Evolutionary conservation across 768 basidiomycete genomes (phyloP).

Genomic region (Serendipita sp.): DNA sequence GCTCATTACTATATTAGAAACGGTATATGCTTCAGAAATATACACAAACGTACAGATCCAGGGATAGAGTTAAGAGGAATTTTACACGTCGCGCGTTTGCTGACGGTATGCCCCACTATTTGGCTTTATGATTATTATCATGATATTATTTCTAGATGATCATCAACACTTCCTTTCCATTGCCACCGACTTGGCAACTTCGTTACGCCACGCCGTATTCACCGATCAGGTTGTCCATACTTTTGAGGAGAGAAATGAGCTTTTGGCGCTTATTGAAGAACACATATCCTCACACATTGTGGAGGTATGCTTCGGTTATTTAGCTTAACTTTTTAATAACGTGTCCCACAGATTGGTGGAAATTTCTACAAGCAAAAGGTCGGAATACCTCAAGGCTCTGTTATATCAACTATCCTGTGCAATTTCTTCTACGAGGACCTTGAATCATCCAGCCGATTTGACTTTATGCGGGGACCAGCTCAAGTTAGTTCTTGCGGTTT

Average conservation of each 20-base stretch:
- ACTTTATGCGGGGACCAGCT: slow-evolving; percentile 32
- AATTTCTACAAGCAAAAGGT: slow-evolving; percentile 73
- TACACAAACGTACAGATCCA: slow-evolving; percentile 41
- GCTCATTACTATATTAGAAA: slow-evolving; percentile 31
- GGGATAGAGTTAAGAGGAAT: slow-evolving; percentile 38
- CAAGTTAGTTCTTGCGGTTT: slow-evolving; percentile 31
- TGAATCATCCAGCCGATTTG: slow-evolving; percentile 25
- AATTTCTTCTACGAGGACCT: slow-evolving; percentile 90
- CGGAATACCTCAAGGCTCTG: slow-evolving; percentile 94
- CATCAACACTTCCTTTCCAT: slow-evolving; percentile 54
- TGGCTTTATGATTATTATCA: too few species aligned
- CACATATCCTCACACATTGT: slow-evolving; percentile 89
- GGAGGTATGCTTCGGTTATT: slow-evolving; percentile 35
- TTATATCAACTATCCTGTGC: slow-evolving; percentile 87
- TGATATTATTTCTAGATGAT: slow-evolving; percentile 24
- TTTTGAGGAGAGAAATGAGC: slow-evolving; percentile 34
- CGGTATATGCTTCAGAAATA: slow-evolving; percentile 54
- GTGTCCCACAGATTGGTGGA: slow-evolving; percentile 47
- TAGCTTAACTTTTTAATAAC: background rate
- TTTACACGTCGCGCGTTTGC: slow-evolving; percentile 48
- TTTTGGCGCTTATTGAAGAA: slow-evolving; percentile 62
- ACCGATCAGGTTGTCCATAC: slow-evolving; percentile 62
- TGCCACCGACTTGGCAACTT: slow-evolving; percentile 47
- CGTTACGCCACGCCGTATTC: slow-evolving; percentile 62
- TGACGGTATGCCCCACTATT: slow-evolving; percentile 30